phyloP scores from a whole-genome alignment of 441 rosid genomes.

The Mallotus japonicus region DNA sequence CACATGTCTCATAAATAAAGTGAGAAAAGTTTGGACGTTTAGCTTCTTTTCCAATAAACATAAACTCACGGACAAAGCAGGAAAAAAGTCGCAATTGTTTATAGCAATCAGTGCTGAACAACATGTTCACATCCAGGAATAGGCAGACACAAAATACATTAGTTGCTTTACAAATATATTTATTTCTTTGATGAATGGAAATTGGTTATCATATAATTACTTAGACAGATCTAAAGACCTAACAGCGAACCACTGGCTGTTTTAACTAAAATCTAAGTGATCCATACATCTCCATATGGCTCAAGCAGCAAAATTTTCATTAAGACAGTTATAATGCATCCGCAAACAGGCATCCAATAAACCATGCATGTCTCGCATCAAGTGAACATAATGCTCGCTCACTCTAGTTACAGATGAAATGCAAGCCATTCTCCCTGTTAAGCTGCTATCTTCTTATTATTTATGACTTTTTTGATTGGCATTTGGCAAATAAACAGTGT shows the following conservation, averaged over 20 bases:
- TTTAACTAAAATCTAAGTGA: constrained; percentile 5
- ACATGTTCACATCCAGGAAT: background rate
- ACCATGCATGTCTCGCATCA: background rate
- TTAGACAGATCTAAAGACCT: background rate
- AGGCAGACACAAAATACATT: background rate
- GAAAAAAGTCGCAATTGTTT: background rate
- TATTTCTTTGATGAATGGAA: background rate
- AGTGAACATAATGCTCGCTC: background rate
- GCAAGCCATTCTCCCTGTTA: background rate
- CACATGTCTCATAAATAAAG: background rate
- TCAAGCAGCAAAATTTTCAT: constrained; percentile 7
- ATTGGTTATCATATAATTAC: background rate
- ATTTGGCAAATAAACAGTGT: background rate
- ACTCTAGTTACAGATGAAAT: background rate
- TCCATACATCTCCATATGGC: too few species aligned
- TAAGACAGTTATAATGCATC: background rate
- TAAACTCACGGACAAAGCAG: background rate
- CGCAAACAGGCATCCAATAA: background rate
- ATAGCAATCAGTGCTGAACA: background rate
- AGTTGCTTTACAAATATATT: background rate
- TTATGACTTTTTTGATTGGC: background rate
- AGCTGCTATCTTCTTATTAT: background rate
- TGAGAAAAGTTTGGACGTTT: background rate
- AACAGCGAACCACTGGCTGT: background rate
- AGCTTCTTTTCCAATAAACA: background rate